Evolutionary conservation across 805 yeast species (phyloP).

Genomic region (Priceomyces haplophilus): DNA sequence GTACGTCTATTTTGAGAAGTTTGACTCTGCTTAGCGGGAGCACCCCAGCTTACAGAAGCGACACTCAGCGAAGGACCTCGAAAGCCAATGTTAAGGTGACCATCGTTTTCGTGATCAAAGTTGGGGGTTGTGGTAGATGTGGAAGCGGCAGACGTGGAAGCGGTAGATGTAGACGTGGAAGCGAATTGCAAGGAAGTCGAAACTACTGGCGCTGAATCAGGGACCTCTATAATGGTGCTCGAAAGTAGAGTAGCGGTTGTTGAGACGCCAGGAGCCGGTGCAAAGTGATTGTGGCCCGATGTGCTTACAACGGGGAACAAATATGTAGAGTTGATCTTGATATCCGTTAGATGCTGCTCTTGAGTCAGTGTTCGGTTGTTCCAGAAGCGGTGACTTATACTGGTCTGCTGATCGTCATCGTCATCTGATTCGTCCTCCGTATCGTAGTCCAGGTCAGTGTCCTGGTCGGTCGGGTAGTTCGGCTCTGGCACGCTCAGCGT

Average conservation of each 20-base stretch:
- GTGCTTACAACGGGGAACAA: no score
- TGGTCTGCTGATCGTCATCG: background rate
- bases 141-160: background rate
- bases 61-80: background rate
- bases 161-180: background rate
- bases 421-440: background rate
- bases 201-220: no score
- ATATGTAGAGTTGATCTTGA: background rate
- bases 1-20: no score
- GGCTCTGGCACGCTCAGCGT: background rate
- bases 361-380: background rate
- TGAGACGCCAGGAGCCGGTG: no score
- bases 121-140: background rate
- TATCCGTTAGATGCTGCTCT: background rate
- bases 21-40: no score
- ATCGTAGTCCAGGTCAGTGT: background rate
- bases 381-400: background rate
- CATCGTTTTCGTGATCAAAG: slow-evolving; percentile 1
- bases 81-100: slow-evolving; percentile 2
- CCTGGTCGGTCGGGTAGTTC: background rate
- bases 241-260: no score
- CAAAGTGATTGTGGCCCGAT: no score
- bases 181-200: no score
- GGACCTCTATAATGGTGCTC: no score
- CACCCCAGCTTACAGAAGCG: background rate